These are phyloP conservation scores for Apiospora hydei DNA, from an alignment of 2,329 filamentous ascomycete species.

Conservation along the genomic window DNA sequence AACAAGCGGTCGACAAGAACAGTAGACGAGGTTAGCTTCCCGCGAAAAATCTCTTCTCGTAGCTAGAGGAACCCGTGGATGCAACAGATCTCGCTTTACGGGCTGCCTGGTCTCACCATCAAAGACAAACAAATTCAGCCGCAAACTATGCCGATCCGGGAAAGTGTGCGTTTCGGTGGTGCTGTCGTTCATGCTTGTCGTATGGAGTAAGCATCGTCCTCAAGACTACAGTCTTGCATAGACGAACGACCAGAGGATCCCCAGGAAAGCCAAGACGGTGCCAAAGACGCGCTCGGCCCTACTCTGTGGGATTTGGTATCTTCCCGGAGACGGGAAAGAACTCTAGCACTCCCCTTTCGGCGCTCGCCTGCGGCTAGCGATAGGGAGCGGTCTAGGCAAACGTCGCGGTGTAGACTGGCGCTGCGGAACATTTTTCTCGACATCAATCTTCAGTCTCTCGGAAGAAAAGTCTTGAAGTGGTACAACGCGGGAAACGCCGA, in stretches of 20 bases:
- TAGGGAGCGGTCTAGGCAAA: not conserved
- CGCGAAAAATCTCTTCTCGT: not conserved
- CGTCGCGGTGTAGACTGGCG: not conserved
- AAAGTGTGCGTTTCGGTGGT: not conserved
- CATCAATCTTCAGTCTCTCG: not conserved
- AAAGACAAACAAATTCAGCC: conserved; percentile 13
- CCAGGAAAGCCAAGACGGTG: not conserved
- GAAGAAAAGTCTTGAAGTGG: not conserved
- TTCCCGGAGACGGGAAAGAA: not conserved
- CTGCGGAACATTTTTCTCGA: not conserved
- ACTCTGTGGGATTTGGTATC: not conserved
- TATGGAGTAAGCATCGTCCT: not conserved
- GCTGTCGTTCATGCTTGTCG: not conserved
- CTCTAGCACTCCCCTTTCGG: not conserved
- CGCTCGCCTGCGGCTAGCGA: not conserved
- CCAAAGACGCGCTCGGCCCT: not conserved
- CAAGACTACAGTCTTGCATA: not conserved
- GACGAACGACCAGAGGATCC: not conserved
- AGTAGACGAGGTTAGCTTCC: not conserved
- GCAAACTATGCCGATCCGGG: not conserved
- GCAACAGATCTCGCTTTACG: not conserved
- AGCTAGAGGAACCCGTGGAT: not conserved
- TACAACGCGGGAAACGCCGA: conserved; percentile 3
- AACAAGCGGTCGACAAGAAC: not conserved
- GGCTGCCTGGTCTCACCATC: not conserved